phyloP scores from a whole-genome alignment of 2,329 filamentous ascomycete genomes.

The Diaporthe ampelina region DNA sequence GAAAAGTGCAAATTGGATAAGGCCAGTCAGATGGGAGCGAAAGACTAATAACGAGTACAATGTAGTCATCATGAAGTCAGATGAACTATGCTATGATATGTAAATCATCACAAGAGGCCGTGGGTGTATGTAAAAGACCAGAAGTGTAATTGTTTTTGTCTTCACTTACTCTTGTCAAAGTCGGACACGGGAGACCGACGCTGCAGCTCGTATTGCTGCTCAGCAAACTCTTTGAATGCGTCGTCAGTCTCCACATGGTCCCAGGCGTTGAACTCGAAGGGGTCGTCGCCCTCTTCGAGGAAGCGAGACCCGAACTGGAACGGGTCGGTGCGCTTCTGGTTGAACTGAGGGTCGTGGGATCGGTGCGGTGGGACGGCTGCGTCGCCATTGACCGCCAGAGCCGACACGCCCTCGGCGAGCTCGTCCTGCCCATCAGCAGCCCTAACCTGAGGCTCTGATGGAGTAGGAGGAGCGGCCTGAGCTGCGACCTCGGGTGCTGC shows the following conservation, averaged over 20 bases:
- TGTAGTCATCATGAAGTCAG: conserved; percentile 76
- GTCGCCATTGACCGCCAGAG: conserved; percentile 27
- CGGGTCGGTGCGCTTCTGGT: conserved; percentile 89
- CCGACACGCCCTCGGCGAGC: conserved; percentile 37
- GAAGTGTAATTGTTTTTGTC: background rate
- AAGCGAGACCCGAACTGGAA: conserved; percentile 96
- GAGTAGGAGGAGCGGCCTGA: conserved; percentile 35
- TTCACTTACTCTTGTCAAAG: conserved; percentile 83
- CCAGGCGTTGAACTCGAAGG: conserved; percentile 99
- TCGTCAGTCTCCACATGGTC: conserved; percentile 97
- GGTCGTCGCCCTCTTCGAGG: conserved; percentile 86
- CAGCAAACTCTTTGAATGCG: conserved; percentile 86
- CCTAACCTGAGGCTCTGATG: conserved; percentile 43
- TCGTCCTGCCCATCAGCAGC: conserved; percentile 40
- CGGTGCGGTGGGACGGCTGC: conserved; percentile 67
- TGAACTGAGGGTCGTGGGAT: conserved; percentile 79
- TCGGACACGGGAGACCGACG: conserved; percentile 89
- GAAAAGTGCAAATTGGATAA: conserved; percentile 36
- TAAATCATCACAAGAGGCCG: conserved; percentile 58
- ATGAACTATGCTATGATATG: conserved; percentile 80
- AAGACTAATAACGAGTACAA: conserved; percentile 71
- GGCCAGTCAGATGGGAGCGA: conserved; percentile 79
- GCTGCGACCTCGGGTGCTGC: conserved; percentile 37
- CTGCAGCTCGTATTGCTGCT: conserved; percentile 88
- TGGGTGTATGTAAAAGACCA: background rate